Evolutionary conservation across 2,329 filamentous ascomycete species (phyloP).

Genomic region (Hawksworthiomyces lignivorus): DNA sequence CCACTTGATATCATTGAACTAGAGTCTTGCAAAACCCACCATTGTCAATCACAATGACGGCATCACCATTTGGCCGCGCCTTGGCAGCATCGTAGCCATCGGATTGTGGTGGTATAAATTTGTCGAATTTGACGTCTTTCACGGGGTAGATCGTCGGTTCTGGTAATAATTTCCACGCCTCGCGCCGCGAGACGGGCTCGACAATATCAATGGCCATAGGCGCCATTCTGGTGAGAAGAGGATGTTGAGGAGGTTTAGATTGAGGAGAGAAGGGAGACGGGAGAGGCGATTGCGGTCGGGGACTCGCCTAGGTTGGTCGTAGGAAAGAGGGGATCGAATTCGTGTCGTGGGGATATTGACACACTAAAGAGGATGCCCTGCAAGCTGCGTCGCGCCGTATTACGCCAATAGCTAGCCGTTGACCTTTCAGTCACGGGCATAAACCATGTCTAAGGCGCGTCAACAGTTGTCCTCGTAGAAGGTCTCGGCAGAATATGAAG

Average conservation of each 20-base stretch:
- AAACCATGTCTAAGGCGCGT: too few relatives aligned
- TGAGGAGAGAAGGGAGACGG: too few relatives aligned
- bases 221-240: slow-evolving; percentile 44
- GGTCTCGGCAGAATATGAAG: too few relatives aligned
- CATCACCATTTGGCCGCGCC: slow-evolving; percentile 43
- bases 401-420: too few relatives aligned
- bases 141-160: slow-evolving; percentile 52
- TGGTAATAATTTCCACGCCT: slow-evolving; percentile 38
- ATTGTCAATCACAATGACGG: slow-evolving; percentile 96
- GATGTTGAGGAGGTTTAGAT: too few relatives aligned
- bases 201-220: slow-evolving; percentile 46
- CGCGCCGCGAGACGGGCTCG: slow-evolving; percentile 30
- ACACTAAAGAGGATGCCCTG: too few relatives aligned
- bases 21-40: slow-evolving; percentile 51
- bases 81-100: slow-evolving; percentile 67
- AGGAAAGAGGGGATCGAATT: too few relatives aligned
- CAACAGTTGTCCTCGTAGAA: too few relatives aligned
- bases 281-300: background rate
- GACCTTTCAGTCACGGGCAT: too few relatives aligned
- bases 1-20: too few relatives aligned
- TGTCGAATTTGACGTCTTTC: slow-evolving; percentile 55
- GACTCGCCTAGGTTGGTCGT: background rate
- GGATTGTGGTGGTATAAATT: slow-evolving; percentile 42
- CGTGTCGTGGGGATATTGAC: too few relatives aligned
- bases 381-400: too few relatives aligned